Evolutionary conservation across 2,329 filamentous ascomycete genomes (phyloP).

Genomic region (Fusarium torreyae): DNA sequence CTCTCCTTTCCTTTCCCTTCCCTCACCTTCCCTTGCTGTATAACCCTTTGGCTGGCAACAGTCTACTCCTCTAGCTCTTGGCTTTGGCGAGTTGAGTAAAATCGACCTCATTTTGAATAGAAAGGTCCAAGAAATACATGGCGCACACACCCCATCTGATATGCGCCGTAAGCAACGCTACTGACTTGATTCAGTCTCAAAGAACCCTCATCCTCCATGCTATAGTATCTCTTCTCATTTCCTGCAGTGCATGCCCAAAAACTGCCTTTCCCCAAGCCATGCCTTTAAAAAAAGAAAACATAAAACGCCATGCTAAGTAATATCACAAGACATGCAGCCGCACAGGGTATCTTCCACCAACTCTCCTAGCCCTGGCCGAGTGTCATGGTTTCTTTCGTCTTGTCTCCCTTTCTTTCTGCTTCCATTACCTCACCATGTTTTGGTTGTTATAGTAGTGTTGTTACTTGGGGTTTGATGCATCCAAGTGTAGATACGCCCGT

Average conservation of each 20-base stretch:
- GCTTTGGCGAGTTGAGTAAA: conserved; percentile 4
- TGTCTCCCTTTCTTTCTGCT: conserved; percentile 10
- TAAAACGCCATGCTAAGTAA: conserved; percentile 57
- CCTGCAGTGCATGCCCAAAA: conserved; percentile 33
- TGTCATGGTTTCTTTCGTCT: conserved; percentile 16
- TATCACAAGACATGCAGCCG: conserved; percentile 51
- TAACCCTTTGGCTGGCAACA: background rate
- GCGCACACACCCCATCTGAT: conserved; percentile 1
- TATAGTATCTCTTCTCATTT: conserved; percentile 20
- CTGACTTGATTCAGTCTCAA: conserved; percentile 6
- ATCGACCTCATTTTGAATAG: background rate
- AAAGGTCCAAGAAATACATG: conserved; percentile 19
- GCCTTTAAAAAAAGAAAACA: conserved; percentile 41
- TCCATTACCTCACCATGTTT: conserved; percentile 38
- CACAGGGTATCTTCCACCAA: conserved; percentile 52
- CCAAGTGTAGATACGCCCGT: conserved; percentile 68
- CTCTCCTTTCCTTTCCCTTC: conserved; percentile 5
- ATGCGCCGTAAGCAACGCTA: conserved; percentile 3
- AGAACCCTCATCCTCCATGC: conserved; percentile 11
- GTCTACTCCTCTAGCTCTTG: background rate
- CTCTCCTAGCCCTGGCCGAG: conserved; percentile 38
- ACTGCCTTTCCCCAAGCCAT: conserved; percentile 42
- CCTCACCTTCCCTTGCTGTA: background rate
- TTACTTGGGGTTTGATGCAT: conserved; percentile 63
- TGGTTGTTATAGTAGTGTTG: conserved; percentile 20